Percentiles rank a stretch among this genome's conserved stretches.
These are phyloP conservation scores for Didymella sp. DNA, from an alignment of 2,329 filamentous ascomycete species.

Conservation along the genomic window DNA sequence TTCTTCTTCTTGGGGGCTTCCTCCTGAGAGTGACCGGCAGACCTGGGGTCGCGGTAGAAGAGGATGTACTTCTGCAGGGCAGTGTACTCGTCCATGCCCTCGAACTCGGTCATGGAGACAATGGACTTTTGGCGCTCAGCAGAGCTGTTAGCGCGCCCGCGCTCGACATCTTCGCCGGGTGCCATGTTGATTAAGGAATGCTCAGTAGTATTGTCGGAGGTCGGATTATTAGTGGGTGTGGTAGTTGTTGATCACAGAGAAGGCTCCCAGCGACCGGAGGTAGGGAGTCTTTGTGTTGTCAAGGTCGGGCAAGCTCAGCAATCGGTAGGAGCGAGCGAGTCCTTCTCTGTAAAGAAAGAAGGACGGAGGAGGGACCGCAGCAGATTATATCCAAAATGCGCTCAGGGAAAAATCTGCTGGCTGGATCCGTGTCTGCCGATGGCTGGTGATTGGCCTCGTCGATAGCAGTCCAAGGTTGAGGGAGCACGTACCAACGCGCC, in stretches of 20 bases:
- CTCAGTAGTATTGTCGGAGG: constrained; percentile 22
- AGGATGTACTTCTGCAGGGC: constrained; percentile 72
- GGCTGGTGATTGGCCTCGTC: constrained; percentile 23
- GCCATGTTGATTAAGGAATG: constrained; percentile 35
- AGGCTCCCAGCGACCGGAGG: constrained; percentile 37
- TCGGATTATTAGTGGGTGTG: constrained; percentile 25
- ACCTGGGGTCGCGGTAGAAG: constrained; percentile 68
- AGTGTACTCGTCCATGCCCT: constrained; percentile 67
- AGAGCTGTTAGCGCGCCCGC: constrained; percentile 38
- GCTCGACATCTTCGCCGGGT: constrained; percentile 46
- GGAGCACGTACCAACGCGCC: constrained; percentile 18
- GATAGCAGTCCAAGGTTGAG: constrained; percentile 24
- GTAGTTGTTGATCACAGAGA: constrained; percentile 35
- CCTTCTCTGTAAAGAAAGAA: constrained; percentile 38
- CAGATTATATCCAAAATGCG: constrained; percentile 34
- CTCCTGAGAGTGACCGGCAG: constrained; percentile 52
- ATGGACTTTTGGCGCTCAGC: constrained; percentile 47
- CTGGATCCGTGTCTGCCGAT: constrained; percentile 25
- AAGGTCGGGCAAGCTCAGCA: constrained; percentile 38
- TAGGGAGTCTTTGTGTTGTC: constrained; percentile 24
- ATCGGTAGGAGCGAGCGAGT: constrained; percentile 38
- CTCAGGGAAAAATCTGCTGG: constrained; percentile 40
- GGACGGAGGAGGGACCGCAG: constrained; percentile 25
- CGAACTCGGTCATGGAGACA: constrained; percentile 46
- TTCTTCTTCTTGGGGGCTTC: constrained; percentile 61